Conservation (phyloP, 2,329 filamentous ascomycete species). For the Beauveria sp. region DNA sequence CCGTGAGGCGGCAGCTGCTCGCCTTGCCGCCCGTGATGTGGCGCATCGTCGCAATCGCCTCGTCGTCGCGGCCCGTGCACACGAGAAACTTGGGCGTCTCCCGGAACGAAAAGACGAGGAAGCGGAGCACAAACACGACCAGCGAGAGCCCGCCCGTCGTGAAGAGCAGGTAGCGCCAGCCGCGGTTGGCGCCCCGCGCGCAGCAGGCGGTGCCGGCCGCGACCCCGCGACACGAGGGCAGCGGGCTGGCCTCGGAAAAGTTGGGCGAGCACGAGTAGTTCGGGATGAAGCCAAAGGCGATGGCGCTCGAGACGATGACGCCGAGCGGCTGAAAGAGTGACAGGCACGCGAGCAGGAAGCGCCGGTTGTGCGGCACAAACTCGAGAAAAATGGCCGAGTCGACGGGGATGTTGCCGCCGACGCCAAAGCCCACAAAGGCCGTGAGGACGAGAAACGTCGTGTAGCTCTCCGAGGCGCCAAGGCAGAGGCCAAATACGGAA, state of each 20-base stretch:
- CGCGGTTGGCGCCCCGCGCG: constrained; percentile 36
- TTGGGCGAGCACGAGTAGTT: constrained; percentile 43
- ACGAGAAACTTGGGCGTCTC: constrained; percentile 42
- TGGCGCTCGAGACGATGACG: constrained; percentile 41
- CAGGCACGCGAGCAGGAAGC: constrained; percentile 44
- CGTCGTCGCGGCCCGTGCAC: constrained; percentile 33
- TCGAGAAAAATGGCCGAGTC: constrained; percentile 49
- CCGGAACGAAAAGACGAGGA: constrained; percentile 38
- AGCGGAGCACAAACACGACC: constrained; percentile 35
- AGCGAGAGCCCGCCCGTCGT: constrained; percentile 37
- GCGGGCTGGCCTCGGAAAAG: constrained; percentile 33
- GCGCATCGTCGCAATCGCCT: constrained; percentile 40
- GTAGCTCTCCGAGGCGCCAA: constrained; percentile 43
- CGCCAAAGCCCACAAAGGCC: constrained; percentile 45
- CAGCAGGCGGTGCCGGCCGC: constrained; percentile 25
- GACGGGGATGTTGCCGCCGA: constrained; percentile 48
- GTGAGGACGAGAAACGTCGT: constrained; percentile 44
- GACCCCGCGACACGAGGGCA: constrained; percentile 36
- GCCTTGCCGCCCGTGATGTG: constrained; percentile 35
- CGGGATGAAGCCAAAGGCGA: constrained; percentile 47
- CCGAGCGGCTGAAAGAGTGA: constrained; percentile 50
- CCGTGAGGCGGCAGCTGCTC: constrained; percentile 25
- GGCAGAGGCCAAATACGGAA: constrained; percentile 43
- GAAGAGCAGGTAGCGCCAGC: constrained; percentile 42
- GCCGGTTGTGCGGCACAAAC: constrained; percentile 42